Evolutionary conservation across 2,329 filamentous ascomycete genomes (phyloP).

Genomic region (Lachnellula subtilissima): DNA sequence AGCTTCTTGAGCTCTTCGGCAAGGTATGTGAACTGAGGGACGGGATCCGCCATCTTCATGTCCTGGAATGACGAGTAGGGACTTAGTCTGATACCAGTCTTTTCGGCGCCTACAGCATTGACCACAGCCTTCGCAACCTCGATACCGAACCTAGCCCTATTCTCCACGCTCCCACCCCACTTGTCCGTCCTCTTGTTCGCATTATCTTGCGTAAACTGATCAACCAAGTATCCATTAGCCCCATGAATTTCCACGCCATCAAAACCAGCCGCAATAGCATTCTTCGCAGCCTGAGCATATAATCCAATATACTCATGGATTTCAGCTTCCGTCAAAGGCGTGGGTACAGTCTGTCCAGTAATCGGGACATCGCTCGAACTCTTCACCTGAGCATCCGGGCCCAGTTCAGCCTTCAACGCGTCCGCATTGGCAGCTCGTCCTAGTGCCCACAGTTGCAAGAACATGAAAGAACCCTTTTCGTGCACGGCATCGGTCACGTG

Average conservation of each 20-base stretch:
- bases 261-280: conserved; percentile 24
- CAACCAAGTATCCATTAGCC: conserved; percentile 25
- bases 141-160: conserved; percentile 40
- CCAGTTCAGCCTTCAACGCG: no score
- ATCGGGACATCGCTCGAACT: conserved; percentile 14
- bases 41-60: conserved; percentile 39
- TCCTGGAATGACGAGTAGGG: conserved; percentile 55
- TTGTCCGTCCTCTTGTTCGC: conserved; percentile 21
- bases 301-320: conserved; percentile 19
- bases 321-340: conserved; percentile 11
- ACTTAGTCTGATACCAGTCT: conserved; percentile 51
- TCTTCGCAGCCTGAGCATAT: conserved; percentile 15
- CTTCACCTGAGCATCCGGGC: not conserved
- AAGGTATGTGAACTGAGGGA: conserved; percentile 39
- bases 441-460: conserved; percentile 55
- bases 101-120: conserved; percentile 37
- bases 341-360: conserved; percentile 11
- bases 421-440: conserved; percentile 47
- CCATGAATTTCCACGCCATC: conserved; percentile 27
- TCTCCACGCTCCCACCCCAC: conserved; percentile 26
- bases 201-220: conserved; percentile 24
- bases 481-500: conserved; percentile 58
- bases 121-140: conserved; percentile 47
- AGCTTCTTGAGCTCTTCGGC: conserved; percentile 36
- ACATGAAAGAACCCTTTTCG: conserved; percentile 54